Evolutionary conservation across 139 green algal genomes (phyloP), one percentile per base, ranked within the genome.

Genomic region (Spirogloea muscicola): DNA sequence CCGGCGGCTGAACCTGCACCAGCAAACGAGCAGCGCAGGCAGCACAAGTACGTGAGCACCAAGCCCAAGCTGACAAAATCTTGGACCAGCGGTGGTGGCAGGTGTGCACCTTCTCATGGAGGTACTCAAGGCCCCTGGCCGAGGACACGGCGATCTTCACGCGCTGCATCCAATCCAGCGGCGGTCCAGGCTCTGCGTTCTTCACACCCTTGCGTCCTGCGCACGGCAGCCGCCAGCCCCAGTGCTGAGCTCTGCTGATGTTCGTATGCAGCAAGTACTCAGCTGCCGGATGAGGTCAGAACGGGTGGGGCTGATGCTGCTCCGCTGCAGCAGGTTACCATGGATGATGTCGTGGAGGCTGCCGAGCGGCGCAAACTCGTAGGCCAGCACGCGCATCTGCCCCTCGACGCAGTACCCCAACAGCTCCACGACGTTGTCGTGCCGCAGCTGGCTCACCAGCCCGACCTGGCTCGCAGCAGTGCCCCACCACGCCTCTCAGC

Each of bases 331-430:
- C 21, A 55, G 46, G 21, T 68, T 43, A 80, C 72, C 72, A 34
- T 80, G 72, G 10, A 80, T 44, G 42, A 77, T 70, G 36, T 80
- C 72, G 57, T 80, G 64, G n/a, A 80, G 63, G 49, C 72, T 80
- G 31, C 72, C 72, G 3, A 51, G 29, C 10, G 70, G 21, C 3
- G 63, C 62, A 39, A 58, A 77, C 33, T 80, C 72, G 34, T 69
- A 80, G 16, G 42, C 48, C 3, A 80, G 49, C 33, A 76, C 25
- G 3, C 72, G 63, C 31, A 39, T 29, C 33, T 37, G 33, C 6
- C 72, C 72, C 33, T 80, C 62, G 10, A 71, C 37, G 33, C 51
- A 72, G 57, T 79, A 80, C 0, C 37, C 72, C 60, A 80, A 25
- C 25, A 80, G 33, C 61, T 71, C 44, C 18, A 72, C 25, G 29